phyloP scores from a whole-genome alignment of 2,329 filamentous ascomycete species.

The Penicillium brevicompactum region DNA sequence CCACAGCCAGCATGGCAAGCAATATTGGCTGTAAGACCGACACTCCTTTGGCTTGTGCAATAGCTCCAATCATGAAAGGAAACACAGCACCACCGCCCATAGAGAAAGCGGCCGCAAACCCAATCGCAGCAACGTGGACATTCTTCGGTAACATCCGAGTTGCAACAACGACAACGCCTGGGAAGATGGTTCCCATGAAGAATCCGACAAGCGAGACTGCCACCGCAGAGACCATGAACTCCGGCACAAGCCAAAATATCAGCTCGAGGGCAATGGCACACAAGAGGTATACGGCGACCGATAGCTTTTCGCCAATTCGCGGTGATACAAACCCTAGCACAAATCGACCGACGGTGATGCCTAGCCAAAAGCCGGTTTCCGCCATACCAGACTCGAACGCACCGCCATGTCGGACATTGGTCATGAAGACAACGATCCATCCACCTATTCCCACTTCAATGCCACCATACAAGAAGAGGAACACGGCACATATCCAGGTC shows the following conservation, averaged over 20 bases:
- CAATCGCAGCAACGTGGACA: slow-evolving; percentile 73
- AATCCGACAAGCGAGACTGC: slow-evolving; percentile 72
- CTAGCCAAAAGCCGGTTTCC: slow-evolving; percentile 77
- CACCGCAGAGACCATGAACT: slow-evolving; percentile 70
- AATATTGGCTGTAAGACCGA: slow-evolving; percentile 60
- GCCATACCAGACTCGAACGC: slow-evolving; percentile 70
- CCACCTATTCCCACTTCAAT: slow-evolving; percentile 44
- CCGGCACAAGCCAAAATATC: slow-evolving; percentile 77
- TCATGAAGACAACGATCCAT: slow-evolving; percentile 80
- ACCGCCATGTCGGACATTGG: slow-evolving; percentile 64
- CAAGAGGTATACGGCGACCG: slow-evolving; percentile 63
- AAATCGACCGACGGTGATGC: slow-evolving; percentile 71
- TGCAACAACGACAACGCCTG: slow-evolving; percentile 68
- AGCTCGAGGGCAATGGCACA: slow-evolving; percentile 66
- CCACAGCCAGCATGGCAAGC: slow-evolving; percentile 48
- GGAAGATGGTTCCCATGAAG: slow-evolving; percentile 76
- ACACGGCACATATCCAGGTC: slow-evolving; percentile 71
- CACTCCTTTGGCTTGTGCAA: slow-evolving; percentile 55
- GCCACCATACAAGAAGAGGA: slow-evolving; percentile 56
- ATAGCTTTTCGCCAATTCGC: slow-evolving; percentile 54
- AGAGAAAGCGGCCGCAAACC: slow-evolving; percentile 75
- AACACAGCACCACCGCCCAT: slow-evolving; percentile 62
- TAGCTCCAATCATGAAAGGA: slow-evolving; percentile 43
- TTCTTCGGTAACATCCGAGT: slow-evolving; percentile 71
- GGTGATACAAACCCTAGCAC: slow-evolving; percentile 47